Evolutionary conservation across 2,329 filamentous ascomycete genomes (phyloP).

Genomic region (Cladophialophora exuberans): DNA sequence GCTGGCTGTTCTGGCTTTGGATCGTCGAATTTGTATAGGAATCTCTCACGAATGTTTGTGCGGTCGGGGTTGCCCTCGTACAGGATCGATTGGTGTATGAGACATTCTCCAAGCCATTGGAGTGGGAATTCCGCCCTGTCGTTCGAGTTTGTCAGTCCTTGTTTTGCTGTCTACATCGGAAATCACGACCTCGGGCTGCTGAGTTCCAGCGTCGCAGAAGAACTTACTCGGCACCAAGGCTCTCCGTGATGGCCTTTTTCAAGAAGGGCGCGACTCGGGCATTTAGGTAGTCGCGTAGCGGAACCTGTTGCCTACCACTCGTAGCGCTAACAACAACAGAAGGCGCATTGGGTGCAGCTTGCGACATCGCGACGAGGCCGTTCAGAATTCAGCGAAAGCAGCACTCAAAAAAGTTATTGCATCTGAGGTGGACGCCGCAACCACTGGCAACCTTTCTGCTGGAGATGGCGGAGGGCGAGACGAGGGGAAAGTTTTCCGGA

Average conservation of each 20-base stretch:
- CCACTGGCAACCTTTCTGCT: too few species aligned
- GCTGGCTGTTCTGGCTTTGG: constrained; percentile 20
- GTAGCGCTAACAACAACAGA: constrained; percentile 24
- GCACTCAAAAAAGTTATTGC: too few species aligned
- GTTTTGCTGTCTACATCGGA: not conserved
- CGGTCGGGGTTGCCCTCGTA: constrained; percentile 34
- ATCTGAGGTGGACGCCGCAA: too few species aligned
- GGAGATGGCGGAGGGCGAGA: too few species aligned
- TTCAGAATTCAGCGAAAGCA: not conserved
- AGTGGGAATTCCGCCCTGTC: constrained; percentile 33
- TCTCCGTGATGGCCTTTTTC: constrained; percentile 33
- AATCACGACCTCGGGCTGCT: not conserved
- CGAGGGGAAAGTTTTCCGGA: too few species aligned
- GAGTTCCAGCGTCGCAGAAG: not conserved
- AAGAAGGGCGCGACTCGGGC: constrained; percentile 31
- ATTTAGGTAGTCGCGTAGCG: constrained; percentile 33
- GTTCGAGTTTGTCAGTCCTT: not conserved
- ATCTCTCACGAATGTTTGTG: constrained; percentile 32
- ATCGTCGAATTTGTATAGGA: constrained; percentile 31
- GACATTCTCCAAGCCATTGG: constrained; percentile 35
- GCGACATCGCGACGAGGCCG: constrained; percentile 23
- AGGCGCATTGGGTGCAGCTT: constrained; percentile 19
- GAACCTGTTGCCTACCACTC: constrained; percentile 29
- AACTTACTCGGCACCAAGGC: constrained; percentile 31
- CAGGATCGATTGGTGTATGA: constrained; percentile 33